Evolutionary conservation across 768 basidiomycete species (phyloP).

Genomic region (Gymnopilus dilepis): DNA sequence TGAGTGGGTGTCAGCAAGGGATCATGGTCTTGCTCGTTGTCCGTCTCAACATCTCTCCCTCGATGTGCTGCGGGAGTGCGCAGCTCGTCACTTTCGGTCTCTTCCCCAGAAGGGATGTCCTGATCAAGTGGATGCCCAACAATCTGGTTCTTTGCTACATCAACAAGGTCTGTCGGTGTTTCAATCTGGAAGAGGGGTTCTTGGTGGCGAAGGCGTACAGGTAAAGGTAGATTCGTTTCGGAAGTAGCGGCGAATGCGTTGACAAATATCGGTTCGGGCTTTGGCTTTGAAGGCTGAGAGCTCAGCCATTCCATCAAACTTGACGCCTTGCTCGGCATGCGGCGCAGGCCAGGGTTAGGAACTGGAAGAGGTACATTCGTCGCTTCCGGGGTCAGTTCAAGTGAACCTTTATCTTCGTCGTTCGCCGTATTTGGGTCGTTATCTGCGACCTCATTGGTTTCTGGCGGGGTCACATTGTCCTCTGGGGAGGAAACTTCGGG

Average conservation of each 20-base stretch:
- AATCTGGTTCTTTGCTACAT: conserved; percentile 4
- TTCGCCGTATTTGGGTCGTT: background rate
- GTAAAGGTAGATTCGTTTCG: conserved; percentile 20
- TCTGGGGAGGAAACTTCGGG: conserved; percentile 35
- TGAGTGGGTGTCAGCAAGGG: conserved; percentile 28
- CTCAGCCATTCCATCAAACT: conserved; percentile 24
- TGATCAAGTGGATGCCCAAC: conserved; percentile 1
- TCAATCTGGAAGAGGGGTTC: conserved; percentile 22
- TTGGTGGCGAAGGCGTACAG: conserved; percentile 25
- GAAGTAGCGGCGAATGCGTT: conserved; percentile 24
- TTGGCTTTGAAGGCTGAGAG: conserved; percentile 17
- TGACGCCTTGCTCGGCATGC: conserved; percentile 9
- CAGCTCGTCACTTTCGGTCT: conserved; percentile 24
- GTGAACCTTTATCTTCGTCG: background rate
- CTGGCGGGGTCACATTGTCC: conserved; percentile 20
- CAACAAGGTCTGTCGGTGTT: conserved; percentile 18
- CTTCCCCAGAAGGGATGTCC: background rate
- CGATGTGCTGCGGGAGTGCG: conserved; percentile 22
- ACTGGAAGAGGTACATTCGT: conserved; percentile 25
- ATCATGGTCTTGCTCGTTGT: conserved; percentile 27
- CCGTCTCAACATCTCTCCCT: conserved; percentile 15
- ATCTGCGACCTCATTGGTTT: conserved; percentile 3
- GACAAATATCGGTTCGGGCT: conserved; percentile 25
- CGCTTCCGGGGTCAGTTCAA: conserved; percentile 7
- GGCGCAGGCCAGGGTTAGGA: conserved; percentile 26